phyloP scores from a whole-genome alignment of 2,329 filamentous ascomycete species.

The Neopestalotiopsis clavispora region DNA sequence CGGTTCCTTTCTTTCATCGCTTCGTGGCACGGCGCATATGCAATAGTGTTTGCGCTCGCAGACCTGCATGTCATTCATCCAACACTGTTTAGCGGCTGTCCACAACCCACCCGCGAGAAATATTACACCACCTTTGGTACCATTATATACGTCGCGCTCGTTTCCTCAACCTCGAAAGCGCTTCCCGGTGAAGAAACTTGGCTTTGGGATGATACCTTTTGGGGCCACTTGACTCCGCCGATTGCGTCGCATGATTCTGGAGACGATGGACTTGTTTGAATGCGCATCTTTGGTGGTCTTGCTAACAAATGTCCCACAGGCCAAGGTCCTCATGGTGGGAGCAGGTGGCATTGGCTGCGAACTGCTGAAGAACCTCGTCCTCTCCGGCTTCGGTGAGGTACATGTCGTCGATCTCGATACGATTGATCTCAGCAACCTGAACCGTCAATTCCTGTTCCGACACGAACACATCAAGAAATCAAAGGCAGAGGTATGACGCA shows the following conservation, averaged over 20 bases:
- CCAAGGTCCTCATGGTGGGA: slow-evolving; percentile 90
- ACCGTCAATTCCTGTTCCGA: slow-evolving; percentile 95
- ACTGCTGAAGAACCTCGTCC: slow-evolving; percentile 92
- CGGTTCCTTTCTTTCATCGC: slow-evolving; percentile 1
- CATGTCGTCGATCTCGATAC: slow-evolving; percentile 97
- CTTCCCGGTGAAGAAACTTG: not conserved
- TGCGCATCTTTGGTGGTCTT: slow-evolving; percentile 18
- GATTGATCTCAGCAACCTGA: slow-evolving; percentile 96
- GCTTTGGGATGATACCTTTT: not conserved
- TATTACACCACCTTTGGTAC: not conserved
- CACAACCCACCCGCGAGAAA: not conserved
- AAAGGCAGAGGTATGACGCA: slow-evolving; percentile 77
- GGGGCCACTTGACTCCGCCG: not conserved
- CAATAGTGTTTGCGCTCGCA: slow-evolving; percentile 14
- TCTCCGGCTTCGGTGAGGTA: slow-evolving; percentile 89
- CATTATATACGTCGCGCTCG: not conserved
- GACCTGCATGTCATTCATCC: slow-evolving; percentile 5
- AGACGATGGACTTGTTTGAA: slow-evolving; percentile 22
- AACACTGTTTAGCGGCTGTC: not conserved
- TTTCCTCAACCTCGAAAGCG: not conserved
- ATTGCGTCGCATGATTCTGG: not conserved
- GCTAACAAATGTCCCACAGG: slow-evolving; percentile 57
- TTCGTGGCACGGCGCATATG: slow-evolving; percentile 13
- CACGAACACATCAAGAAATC: slow-evolving; percentile 98
- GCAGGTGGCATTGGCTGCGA: slow-evolving; percentile 98